A percentile compares a stretch with the other conserved stretches of the same genome.
These are phyloP conservation scores for Calonectria pseudoturangicola DNA, from an alignment of 2,329 filamentous ascomycete genomes.

Conservation along the genomic window DNA sequence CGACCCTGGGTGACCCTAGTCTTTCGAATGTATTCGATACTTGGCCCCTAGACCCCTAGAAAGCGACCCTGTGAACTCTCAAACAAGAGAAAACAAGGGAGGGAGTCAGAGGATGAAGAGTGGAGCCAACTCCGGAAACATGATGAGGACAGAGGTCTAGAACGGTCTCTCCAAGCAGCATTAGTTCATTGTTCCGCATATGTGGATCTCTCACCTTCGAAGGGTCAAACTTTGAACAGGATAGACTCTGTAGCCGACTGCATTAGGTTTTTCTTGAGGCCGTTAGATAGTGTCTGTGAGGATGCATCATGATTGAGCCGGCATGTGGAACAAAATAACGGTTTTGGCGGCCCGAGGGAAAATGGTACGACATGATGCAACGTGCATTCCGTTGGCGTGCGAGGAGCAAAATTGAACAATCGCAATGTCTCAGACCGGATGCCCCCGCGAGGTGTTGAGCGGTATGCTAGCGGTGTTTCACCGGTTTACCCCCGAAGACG, in stretches of 20 bases:
- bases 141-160: too few relatives aligned
- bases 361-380: not conserved
- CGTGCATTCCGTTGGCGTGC: not conserved
- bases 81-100: not conserved
- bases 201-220: too few relatives aligned
- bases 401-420: not conserved
- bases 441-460: not conserved
- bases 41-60: too few relatives aligned
- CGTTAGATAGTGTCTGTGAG: not conserved
- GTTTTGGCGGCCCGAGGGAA: not conserved
- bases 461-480: conserved; percentile 8
- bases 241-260: not conserved
- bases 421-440: not conserved
- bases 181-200: too few relatives aligned
- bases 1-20: not conserved
- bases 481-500: not conserved
- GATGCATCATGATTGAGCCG: not conserved
- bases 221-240: not conserved
- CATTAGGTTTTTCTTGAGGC: not conserved
- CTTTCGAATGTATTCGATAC: not conserved
- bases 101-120: not conserved
- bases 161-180: too few relatives aligned
- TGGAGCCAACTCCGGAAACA: not conserved
- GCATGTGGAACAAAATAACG: conserved; percentile 9
- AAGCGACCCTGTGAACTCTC: not conserved